Conservation (phyloP, 139 green algal species). For the Coelastrella sp. region DNA sequence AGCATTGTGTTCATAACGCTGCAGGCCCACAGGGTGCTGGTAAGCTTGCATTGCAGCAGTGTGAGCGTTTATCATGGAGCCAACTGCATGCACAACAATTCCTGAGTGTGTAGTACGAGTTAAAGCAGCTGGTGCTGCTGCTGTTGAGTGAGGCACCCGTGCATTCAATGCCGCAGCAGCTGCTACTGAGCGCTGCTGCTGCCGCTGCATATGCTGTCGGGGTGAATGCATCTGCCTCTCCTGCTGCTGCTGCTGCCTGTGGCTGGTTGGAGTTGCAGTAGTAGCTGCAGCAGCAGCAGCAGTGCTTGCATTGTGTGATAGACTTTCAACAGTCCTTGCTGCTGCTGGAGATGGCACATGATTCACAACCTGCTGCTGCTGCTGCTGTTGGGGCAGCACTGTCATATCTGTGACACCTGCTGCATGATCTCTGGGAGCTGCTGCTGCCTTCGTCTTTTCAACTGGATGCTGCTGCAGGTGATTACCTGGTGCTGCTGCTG, state of each 20-base stretch:
- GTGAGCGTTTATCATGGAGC: background rate
- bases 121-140: background rate
- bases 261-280: background rate
- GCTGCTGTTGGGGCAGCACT: background rate
- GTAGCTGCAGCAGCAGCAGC: slow-evolving; percentile 22
- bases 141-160: background rate
- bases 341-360: no score
- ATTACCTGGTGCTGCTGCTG: background rate
- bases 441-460: no score
- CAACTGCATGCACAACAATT: background rate
- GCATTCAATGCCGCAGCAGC: background rate
- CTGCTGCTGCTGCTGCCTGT: background rate
- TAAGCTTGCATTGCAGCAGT: no score
- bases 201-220: background rate
- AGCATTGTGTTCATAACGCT: no score
- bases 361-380: slow-evolving; percentile 29
- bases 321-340: no score
- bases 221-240: background rate
- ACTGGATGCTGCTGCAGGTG: background rate
- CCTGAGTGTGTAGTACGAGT: background rate
- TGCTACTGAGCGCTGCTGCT: slow-evolving; percentile 25
- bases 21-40: no score
- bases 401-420: no score
- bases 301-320: no score
- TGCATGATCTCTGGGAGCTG: no score